Percentiles rank a stretch among this genome's conserved stretches.
These are phyloP conservation scores for Emmonsiellopsis sp. DNA, from an alignment of 2,329 filamentous ascomycete genomes.

Conservation along the genomic window DNA sequence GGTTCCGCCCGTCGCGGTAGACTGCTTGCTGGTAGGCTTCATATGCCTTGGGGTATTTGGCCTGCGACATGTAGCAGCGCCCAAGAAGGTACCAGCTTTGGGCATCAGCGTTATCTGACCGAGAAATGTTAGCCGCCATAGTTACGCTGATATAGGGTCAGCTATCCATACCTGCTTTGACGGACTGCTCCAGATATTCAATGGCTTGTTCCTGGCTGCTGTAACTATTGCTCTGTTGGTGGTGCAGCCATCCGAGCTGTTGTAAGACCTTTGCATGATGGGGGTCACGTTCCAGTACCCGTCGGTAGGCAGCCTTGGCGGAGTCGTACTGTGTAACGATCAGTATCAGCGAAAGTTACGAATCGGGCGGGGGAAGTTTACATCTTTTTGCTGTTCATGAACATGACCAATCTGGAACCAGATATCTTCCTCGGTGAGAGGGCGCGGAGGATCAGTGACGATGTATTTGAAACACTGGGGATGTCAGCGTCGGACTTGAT, in stretches of 20 bases:
- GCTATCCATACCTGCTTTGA: conserved; percentile 63
- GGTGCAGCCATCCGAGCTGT: conserved; percentile 94
- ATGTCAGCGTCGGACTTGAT: too few relatives aligned
- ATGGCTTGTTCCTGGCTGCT: conserved; percentile 92
- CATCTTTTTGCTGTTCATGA: conserved; percentile 97
- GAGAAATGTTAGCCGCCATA: not conserved
- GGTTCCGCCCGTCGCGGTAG: conserved; percentile 93
- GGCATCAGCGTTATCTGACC: conserved; percentile 79
- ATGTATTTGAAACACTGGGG: conserved; percentile 94
- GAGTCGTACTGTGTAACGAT: conserved; percentile 66
- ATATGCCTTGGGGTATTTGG: conserved; percentile 97
- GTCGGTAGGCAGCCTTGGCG: conserved; percentile 83
- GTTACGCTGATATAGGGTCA: not conserved
- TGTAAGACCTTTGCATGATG: conserved; percentile 97
- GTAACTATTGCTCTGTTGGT: conserved; percentile 88
- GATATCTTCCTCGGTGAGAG: conserved; percentile 92
- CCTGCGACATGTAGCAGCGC: conserved; percentile 97
- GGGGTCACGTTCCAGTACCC: conserved; percentile 87
- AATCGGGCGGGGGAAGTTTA: conserved; percentile 33
- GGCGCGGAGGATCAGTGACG: conserved; percentile 80
- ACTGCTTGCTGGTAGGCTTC: conserved; percentile 98
- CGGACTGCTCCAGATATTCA: conserved; percentile 93
- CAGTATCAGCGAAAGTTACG: conserved; percentile 18
- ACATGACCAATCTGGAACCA: conserved; percentile 99
- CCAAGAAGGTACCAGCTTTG: conserved; percentile 98